Evolutionary conservation across 2,329 filamentous ascomycete species (phyloP).

Genomic region (Aureobasidium namibiae): DNA sequence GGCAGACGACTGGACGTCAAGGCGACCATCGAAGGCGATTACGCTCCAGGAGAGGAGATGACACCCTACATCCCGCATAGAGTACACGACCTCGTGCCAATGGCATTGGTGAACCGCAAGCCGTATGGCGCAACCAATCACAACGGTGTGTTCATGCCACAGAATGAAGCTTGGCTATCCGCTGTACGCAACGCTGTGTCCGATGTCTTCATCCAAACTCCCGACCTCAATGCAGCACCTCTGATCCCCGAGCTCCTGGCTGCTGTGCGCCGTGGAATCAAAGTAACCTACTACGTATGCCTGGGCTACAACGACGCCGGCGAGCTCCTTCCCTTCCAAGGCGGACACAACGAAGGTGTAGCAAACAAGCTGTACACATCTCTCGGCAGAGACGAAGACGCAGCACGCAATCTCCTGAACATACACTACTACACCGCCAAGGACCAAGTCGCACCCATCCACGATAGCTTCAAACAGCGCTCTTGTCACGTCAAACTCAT

Average conservation of each 20-base stretch:
- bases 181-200: conserved; percentile 56
- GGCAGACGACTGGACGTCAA: conserved; percentile 22
- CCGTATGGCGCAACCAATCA: conserved; percentile 60
- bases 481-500: conserved; percentile 72
- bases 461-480: conserved; percentile 56
- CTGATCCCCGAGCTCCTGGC: conserved; percentile 55
- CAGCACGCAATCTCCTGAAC: conserved; percentile 44
- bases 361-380: conserved; percentile 50
- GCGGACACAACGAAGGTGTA: conserved; percentile 67
- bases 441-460: conserved; percentile 60
- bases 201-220: conserved; percentile 69
- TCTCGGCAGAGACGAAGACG: conserved; percentile 34
- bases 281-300: conserved; percentile 63
- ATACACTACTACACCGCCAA: conserved; percentile 67
- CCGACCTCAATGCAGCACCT: conserved; percentile 65
- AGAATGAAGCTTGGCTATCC: conserved; percentile 68
- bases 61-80: conserved; percentile 56
- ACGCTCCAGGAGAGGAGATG: conserved; percentile 48
- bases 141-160: conserved; percentile 54
- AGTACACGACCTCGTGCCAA: conserved; percentile 52
- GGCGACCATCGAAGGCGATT: conserved; percentile 43
- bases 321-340: conserved; percentile 66
- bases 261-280: conserved; percentile 58
- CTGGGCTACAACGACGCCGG: conserved; percentile 74
- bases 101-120: conserved; percentile 62